Evolutionary conservation across 2,329 filamentous ascomycete species (phyloP).

Genomic region (Calonectria hawksworthii): DNA sequence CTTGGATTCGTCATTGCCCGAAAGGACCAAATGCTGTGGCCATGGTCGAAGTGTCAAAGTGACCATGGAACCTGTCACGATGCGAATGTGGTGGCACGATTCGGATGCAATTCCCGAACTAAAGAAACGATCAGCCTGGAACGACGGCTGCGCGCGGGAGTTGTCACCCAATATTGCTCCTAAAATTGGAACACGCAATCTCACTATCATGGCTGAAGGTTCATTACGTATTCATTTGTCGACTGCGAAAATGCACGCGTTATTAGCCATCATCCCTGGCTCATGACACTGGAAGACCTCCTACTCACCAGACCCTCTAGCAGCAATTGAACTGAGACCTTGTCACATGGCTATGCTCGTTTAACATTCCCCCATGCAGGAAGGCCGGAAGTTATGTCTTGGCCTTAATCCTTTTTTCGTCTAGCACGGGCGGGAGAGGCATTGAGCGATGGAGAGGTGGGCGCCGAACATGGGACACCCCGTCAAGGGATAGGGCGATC

Average conservation of each 20-base stretch:
- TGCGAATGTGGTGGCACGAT: conserved; percentile 6
- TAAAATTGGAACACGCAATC: conserved; percentile 33
- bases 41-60: conserved; percentile 17
- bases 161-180: conserved; percentile 19
- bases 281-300: neutral
- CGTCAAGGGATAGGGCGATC: conserved; percentile 7
- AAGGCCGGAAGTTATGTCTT: conserved; percentile 35
- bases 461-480: conserved; percentile 2
- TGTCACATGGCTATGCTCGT: conserved; percentile 44
- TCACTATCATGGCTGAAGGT: neutral
- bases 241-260: neutral
- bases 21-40: conserved; percentile 1
- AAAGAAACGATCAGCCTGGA: neutral
- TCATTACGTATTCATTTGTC: conserved; percentile 20
- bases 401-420: conserved; percentile 38
- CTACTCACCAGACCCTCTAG: conserved; percentile 1
- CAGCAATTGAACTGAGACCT: conserved; percentile 29
- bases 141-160: neutral
- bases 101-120: neutral
- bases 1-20: neutral
- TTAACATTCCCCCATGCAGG: conserved; percentile 45
- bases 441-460: conserved; percentile 27
- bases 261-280: conserved; percentile 10
- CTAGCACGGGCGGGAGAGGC: conserved; percentile 40
- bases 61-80: neutral